These are phyloP conservation scores for Acer yangbiense DNA, from an alignment of 345 rosid species.

Conservation along the genomic window DNA sequence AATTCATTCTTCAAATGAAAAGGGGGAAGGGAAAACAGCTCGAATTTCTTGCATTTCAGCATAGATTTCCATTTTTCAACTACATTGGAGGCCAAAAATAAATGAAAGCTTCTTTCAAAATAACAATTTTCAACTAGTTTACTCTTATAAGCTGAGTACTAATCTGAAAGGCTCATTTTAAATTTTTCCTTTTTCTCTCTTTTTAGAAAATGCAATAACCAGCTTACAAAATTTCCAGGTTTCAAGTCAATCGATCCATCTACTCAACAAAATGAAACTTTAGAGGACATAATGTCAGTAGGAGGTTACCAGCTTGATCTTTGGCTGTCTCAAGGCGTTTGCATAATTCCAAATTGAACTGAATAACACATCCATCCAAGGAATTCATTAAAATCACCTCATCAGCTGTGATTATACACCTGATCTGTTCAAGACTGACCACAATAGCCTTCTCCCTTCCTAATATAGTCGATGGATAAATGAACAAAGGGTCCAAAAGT, in stretches of 20 bases:
- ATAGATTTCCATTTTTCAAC: background rate
- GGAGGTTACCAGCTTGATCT: conserved; percentile 57
- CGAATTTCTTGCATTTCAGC: background rate
- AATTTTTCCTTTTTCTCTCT: background rate
- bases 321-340: conserved; percentile 73
- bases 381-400: conserved; percentile 95
- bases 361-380: conserved; percentile 70
- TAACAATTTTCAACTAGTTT: background rate
- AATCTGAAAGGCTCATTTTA: background rate
- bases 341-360: conserved; percentile 77
- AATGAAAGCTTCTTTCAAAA: background rate
- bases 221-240: background rate
- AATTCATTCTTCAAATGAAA: background rate
- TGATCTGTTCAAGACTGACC: conserved; percentile 86
- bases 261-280: background rate
- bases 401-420: conserved; percentile 92
- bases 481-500: conserved; percentile 93
- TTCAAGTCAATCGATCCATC: conserved; percentile 1
- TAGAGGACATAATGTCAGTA: conserved; percentile 5
- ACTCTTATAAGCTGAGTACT: background rate
- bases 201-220: background rate
- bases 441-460: conserved; percentile 96
- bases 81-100: background rate
- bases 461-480: conserved; percentile 84
- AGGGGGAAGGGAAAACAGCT: background rate